phyloP scores from a whole-genome alignment of 192 early-diverging fungal species.

The Linnemannia zychae region DNA sequence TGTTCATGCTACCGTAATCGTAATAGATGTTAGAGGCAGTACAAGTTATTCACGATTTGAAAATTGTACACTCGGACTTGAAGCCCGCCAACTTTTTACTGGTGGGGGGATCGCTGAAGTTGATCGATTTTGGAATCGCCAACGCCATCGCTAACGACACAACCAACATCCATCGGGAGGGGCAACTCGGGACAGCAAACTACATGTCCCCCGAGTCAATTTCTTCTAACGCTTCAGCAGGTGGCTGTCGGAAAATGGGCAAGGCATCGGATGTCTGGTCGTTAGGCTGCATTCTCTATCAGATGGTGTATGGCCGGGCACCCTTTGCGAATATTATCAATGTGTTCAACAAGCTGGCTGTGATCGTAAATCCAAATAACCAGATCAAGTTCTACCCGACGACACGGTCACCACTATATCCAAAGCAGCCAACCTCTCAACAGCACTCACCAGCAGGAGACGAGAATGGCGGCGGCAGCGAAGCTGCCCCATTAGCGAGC shows the following conservation, averaged over 20 bases:
- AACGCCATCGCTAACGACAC: constrained; percentile 94
- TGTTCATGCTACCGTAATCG: not conserved
- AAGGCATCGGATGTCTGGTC: constrained; percentile 92
- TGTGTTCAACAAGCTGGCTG: constrained; percentile 74
- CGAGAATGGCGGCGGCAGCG: not conserved
- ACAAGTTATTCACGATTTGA: constrained; percentile 85
- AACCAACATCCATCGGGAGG: constrained; percentile 91
- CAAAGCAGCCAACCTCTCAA: constrained; percentile 2
- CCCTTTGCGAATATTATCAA: constrained; percentile 83
- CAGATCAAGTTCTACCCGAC: constrained; percentile 73
- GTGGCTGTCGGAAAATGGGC: constrained; percentile 70
- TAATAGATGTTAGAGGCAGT: constrained; percentile 91
- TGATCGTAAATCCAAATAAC: constrained; percentile 79
- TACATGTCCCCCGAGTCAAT: constrained; percentile 98
- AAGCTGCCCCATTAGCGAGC: not conserved
- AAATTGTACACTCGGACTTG: constrained; percentile 93
- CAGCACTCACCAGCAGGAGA: constrained; percentile 6
- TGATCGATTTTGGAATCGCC: constrained; percentile 99
- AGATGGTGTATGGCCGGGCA: constrained; percentile 88
- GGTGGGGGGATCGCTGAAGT: constrained; percentile 85
- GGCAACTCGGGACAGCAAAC: constrained; percentile 91
- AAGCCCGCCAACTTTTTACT: constrained; percentile 98
- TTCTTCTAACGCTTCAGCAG: constrained; percentile 49
- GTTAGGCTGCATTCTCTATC: constrained; percentile 93
- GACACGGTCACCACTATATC: constrained; percentile 16